These are phyloP conservation scores for Rutstroemia sp. DNA, from an alignment of 2,329 filamentous ascomycete genomes.

Conservation along the genomic window DNA sequence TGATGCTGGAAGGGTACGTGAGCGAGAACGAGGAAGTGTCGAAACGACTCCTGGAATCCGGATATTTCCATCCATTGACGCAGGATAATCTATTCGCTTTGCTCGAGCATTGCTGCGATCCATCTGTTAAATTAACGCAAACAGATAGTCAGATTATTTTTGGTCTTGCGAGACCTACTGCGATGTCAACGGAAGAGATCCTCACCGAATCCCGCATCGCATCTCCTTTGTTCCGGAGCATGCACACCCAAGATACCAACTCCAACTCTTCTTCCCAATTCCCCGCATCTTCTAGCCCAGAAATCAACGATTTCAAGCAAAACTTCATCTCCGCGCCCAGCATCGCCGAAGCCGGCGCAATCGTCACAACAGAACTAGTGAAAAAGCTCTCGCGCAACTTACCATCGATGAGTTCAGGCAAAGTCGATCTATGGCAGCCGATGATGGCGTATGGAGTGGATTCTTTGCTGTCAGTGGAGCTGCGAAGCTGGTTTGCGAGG, in stretches of 20 bases:
- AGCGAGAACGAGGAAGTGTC: not conserved
- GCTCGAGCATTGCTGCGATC: not conserved
- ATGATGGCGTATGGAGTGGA: slow-evolving; percentile 35
- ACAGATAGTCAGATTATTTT: not conserved
- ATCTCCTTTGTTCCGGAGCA: not conserved
- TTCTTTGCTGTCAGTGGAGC: slow-evolving; percentile 14
- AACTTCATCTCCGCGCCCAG: not conserved
- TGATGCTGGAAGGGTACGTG: not conserved
- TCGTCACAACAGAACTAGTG: slow-evolving; percentile 23
- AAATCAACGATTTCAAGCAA: not conserved
- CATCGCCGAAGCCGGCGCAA: not conserved
- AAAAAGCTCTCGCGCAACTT: slow-evolving; percentile 35
- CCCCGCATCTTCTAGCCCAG: not conserved
- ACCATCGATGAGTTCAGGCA: slow-evolving; percentile 35
- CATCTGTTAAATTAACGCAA: not conserved
- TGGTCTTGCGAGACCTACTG: not conserved
- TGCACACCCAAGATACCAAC: not conserved
- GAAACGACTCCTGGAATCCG: not conserved
- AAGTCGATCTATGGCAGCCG: slow-evolving; percentile 31
- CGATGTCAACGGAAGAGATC: not conserved
- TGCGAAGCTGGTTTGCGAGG: slow-evolving; percentile 36
- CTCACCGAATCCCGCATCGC: not conserved
- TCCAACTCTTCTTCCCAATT: not conserved
- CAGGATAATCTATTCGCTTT: not conserved
- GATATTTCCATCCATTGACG: not conserved